These are phyloP conservation scores for Prunus salicina DNA, from an alignment of 306 rosid species.

Conservation along the genomic window DNA sequence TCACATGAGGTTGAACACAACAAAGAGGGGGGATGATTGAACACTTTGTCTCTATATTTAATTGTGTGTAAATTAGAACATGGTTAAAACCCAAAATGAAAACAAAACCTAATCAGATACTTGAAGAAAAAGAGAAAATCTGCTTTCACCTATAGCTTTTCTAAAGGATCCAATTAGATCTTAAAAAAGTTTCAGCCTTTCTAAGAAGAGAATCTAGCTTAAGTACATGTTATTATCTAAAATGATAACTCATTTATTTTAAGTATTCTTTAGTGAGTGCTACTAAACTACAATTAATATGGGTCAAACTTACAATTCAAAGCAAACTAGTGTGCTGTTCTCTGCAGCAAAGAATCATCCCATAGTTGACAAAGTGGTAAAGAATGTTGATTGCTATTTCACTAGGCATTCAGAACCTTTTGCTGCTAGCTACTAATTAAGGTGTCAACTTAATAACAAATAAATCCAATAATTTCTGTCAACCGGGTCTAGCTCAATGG, in stretches of 20 bases:
- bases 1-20: neutral
- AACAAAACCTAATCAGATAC: neutral
- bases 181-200: constrained; percentile 6
- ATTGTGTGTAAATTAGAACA: neutral
- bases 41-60: neutral
- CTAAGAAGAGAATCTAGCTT: constrained; percentile 17
- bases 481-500: too few relatives aligned
- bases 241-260: constrained; percentile 19
- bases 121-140: neutral
- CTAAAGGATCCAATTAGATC: constrained; percentile 10
- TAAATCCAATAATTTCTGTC: neutral
- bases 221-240: constrained; percentile 13
- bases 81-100: neutral
- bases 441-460: neutral
- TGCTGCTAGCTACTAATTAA: neutral
- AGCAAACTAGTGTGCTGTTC: neutral
- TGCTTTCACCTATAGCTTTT: neutral
- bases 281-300: neutral
- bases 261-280: constrained; percentile 9
- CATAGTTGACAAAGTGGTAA: neutral
- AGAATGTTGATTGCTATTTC: constrained; percentile 11
- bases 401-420: neutral
- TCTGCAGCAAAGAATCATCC: neutral
- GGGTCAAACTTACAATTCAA: constrained; percentile 19
- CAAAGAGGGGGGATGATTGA: too few relatives aligned